phyloP scores from a whole-genome alignment of 2,329 filamentous ascomycete species.

The Tolypocladium capitatum region DNA sequence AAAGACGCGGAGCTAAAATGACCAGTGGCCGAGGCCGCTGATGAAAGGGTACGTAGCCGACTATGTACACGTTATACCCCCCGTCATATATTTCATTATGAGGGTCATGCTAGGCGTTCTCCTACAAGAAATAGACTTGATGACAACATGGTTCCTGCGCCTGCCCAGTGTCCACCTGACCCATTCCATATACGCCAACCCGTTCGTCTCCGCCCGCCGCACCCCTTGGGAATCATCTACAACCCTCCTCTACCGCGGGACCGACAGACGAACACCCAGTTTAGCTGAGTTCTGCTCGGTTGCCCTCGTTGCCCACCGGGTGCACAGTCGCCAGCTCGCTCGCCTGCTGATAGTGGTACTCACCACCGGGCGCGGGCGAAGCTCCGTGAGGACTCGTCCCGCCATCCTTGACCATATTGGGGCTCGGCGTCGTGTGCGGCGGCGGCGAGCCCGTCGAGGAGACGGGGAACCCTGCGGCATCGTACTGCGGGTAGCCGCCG shows the following conservation, averaged over 20 bases:
- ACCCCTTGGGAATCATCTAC: not conserved
- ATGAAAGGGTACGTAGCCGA: not conserved
- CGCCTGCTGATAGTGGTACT: constrained; percentile 4
- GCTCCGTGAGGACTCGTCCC: not conserved
- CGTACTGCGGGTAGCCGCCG: constrained; percentile 3
- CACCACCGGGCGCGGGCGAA: constrained; percentile 2
- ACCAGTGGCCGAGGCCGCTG: not conserved
- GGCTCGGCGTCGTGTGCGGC: constrained; percentile 17
- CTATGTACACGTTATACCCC: not conserved
- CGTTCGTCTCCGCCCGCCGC: not conserved
- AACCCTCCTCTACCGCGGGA: not conserved
- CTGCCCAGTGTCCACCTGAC: not conserved
- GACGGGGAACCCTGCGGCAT: not conserved
- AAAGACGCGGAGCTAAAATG: not conserved
- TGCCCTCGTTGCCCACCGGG: constrained; percentile 16
- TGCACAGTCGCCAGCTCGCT: constrained; percentile 16
- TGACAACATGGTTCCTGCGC: not conserved
- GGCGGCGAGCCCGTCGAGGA: constrained; percentile 12
- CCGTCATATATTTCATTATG: not conserved
- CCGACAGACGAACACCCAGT: not conserved
- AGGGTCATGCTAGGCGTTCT: not conserved
- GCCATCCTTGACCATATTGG: constrained; percentile 10
- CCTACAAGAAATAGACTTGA: not conserved
- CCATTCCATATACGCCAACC: not conserved
- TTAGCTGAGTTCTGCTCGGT: constrained; percentile 17